Evolutionary conservation across 208 protist genomes (phyloP).

Genomic region (Acanthamoeba triangularis): DNA sequence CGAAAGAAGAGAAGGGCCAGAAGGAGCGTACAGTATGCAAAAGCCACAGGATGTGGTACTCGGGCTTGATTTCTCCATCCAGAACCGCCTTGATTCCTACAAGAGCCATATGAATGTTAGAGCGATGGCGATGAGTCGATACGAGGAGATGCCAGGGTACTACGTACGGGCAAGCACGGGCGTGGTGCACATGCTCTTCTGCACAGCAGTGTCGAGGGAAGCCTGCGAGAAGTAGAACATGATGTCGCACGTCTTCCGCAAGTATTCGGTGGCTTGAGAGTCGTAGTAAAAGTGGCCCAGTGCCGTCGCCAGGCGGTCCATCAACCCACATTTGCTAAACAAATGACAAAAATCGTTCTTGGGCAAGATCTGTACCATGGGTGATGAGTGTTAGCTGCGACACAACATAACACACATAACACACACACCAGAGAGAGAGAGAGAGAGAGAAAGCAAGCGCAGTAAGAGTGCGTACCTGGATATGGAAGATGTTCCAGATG

Average conservation of each 20-base stretch:
- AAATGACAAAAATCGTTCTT: slow-evolving; percentile 89
- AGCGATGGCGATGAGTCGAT: not conserved
- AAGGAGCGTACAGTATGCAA: slow-evolving; percentile 7
- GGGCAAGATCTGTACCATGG: slow-evolving; percentile 76
- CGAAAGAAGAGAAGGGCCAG: not conserved
- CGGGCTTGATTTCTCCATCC: slow-evolving; percentile 76
- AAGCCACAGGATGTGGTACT: slow-evolving; percentile 71
- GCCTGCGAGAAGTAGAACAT: slow-evolving; percentile 78
- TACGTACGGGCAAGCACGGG: slow-evolving; percentile 51
- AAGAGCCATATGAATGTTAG: not conserved
- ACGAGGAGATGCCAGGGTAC: not conserved
- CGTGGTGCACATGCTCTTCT: slow-evolving; percentile 70
- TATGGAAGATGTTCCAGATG: slow-evolving; percentile 85
- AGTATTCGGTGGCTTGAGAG: slow-evolving; percentile 16
- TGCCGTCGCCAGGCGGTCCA: slow-evolving; percentile 75
- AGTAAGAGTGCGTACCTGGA: slow-evolving; percentile 78
- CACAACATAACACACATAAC: not conserved
- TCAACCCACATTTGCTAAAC: slow-evolving; percentile 83
- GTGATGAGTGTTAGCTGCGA: not conserved
- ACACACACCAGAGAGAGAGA: not conserved
- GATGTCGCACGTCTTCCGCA: slow-evolving; percentile 74
- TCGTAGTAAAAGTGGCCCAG: slow-evolving; percentile 75
- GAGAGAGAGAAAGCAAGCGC: not conserved
- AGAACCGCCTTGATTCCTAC: slow-evolving; percentile 87
- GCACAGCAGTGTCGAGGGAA: slow-evolving; percentile 72